Evolutionary conservation across 345 rosid genomes (phyloP), one percentile per base, ranked within the genome.

Genomic region (Triadica sebifera): DNA sequence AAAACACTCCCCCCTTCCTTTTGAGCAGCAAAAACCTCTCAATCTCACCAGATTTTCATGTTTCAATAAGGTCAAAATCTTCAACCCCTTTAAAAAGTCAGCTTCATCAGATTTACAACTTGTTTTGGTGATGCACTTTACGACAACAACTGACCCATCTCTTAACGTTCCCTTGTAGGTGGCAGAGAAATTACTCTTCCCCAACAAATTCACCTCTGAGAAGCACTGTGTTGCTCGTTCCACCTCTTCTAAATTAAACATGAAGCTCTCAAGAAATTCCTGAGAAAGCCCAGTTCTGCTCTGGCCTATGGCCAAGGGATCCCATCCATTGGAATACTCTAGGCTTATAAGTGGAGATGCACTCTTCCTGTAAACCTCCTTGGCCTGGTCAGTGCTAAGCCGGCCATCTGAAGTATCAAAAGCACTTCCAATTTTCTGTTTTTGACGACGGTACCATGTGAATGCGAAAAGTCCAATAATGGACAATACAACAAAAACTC

Each of bases 321-420:
- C 99, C 99, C 99, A 95, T 9, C 99, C 97, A 39, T 73, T 88
- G 38, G 96, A 87, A 80, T 93, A 93, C 85, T 95, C 99, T 24
- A 93, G 85, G 77, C 92, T 91, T 29, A 93, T 90, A 24, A 91
- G 88, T 6, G 97, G 90, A 22, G 97, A 91, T 56, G 89, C 85
- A 75, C 86, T 85, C 80, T 86, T 91, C 77, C 87, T 77, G 79
- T 73, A 72, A 67, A 78, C 79, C 73, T 90, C 99, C 80, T 84
- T 87, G 73, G 64, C 78, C 78, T 87, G 89, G 65, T 90, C 90
- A 19, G 86, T 85, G 74, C 98, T 92, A 39, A 88, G 84, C 70
- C 90, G 85, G 77, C 86, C 67, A 47, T 94, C 98, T 8, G 85
- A 77, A 69, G 78, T 71, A 46, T 89, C 93, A 5, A 82, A 81